Conservation (phyloP, 164 flowering plant genomes). For the Santalum album region DNA sequence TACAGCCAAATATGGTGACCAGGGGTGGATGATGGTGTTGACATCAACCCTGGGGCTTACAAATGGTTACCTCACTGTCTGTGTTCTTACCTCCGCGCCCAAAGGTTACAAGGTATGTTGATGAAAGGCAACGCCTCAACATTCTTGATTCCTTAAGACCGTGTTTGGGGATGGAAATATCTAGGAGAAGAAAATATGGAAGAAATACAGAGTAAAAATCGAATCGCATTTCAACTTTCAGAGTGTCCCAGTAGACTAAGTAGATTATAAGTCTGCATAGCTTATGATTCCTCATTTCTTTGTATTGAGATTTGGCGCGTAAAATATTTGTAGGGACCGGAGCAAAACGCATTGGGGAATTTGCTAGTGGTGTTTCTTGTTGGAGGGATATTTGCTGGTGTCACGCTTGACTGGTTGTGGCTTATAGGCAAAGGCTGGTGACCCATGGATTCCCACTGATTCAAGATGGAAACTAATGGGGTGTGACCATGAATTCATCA, state of each 20-base stretch:
- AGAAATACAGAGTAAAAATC: too few species aligned
- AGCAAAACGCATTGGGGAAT: constrained; percentile 73
- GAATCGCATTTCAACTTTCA: too few species aligned
- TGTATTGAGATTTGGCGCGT: too few species aligned
- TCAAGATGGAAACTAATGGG: too few species aligned
- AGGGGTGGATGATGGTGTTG: constrained; percentile 78
- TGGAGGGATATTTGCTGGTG: constrained; percentile 50
- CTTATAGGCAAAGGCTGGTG: constrained; percentile 51
- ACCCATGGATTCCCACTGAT: too few species aligned
- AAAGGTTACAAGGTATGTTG: constrained; percentile 63
- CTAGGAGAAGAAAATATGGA: too few species aligned
- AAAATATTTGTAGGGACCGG: constrained; percentile 71
- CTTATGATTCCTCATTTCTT: too few species aligned
- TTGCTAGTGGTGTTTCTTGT: constrained; percentile 41
- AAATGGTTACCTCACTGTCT: constrained; percentile 70
- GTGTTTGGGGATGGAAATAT: too few species aligned
- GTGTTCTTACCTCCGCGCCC: constrained; percentile 65
- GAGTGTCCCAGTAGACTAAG: too few species aligned
- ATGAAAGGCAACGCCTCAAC: not conserved
- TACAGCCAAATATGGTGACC: constrained; percentile 64
- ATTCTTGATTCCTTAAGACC: too few species aligned
- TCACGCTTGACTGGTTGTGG: constrained; percentile 53
- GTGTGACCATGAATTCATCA: too few species aligned
- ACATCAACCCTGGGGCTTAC: constrained; percentile 54
- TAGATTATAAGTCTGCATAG: too few species aligned